Conservation (phyloP, 176 grass and related monocot species). For the Chloris gayana region DNA sequence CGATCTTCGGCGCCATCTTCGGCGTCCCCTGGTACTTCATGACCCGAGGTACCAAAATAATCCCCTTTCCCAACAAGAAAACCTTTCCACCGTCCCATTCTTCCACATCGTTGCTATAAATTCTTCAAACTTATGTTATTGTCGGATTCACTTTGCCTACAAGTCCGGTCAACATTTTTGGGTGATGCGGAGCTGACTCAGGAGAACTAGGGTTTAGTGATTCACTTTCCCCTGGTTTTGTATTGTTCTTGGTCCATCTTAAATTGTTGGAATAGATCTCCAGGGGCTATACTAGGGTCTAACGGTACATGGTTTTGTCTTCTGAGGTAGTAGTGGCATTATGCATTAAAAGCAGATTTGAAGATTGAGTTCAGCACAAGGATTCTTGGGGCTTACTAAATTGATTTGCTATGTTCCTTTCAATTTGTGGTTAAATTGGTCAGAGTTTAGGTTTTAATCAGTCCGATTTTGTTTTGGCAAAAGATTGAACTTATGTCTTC, state of each 20-base stretch:
- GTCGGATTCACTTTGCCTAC: background rate
- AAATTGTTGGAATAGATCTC: background rate
- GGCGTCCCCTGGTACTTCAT: conserved; percentile 83
- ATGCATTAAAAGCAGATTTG: background rate
- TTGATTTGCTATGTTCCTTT: background rate
- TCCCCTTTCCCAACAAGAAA: background rate
- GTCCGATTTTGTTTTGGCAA: background rate
- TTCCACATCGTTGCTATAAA: background rate
- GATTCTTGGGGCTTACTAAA: background rate
- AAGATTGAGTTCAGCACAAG: background rate
- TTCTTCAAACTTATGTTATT: background rate
- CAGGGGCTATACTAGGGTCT: background rate
- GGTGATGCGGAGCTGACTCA: background rate
- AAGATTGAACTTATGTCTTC: background rate
- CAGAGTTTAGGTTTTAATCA: background rate
- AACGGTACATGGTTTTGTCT: background rate
- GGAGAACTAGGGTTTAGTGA: conserved; percentile 38
- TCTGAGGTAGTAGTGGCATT: background rate
- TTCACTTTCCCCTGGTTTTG: background rate
- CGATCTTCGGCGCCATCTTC: conserved; percentile 69
- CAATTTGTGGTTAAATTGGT: background rate
- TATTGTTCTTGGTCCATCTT: background rate
- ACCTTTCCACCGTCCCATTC: background rate
- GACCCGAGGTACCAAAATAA: conserved; percentile 60
- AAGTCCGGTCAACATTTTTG: background rate